Evolutionary conservation across 768 basidiomycete genomes (phyloP).

Genomic region (Lentinula aciculospora): DNA sequence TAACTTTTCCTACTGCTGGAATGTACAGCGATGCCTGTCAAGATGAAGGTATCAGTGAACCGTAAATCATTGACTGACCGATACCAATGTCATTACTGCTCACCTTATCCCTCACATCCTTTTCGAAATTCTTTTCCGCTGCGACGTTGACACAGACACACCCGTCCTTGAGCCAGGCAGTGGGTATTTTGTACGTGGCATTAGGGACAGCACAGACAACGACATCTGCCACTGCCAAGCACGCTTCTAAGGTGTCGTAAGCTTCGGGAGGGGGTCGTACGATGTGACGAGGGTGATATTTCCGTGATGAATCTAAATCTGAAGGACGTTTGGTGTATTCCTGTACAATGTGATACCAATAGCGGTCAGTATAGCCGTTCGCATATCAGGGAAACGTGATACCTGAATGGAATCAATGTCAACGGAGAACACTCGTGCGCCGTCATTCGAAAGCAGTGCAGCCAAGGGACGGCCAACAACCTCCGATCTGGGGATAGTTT

Average conservation of each 20-base stretch:
- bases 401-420: constrained; percentile 90
- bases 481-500: constrained; percentile 66
- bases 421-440: constrained; percentile 90
- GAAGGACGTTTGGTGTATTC: constrained; percentile 93
- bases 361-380: not conserved
- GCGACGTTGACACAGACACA: constrained; percentile 92
- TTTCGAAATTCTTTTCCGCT: constrained; percentile 95
- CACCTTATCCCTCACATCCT: constrained; percentile 88
- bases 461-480: constrained; percentile 97
- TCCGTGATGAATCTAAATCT: constrained; percentile 32
- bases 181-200: constrained; percentile 81
- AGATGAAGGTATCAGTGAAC: not conserved
- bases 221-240: constrained; percentile 82
- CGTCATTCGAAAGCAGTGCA: constrained; percentile 92
- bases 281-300: constrained; percentile 82
- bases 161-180: constrained; percentile 86
- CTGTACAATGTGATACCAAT: too few species aligned
- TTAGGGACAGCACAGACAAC: constrained; percentile 93
- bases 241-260: constrained; percentile 66
- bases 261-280: constrained; percentile 49
- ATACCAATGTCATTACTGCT: constrained; percentile 12
- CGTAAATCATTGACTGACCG: not conserved
- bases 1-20: constrained; percentile 96
- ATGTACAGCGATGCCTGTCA: constrained; percentile 86
- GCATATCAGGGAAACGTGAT: not conserved